Evolutionary conservation across 495 filamentous ascomycete species (phyloP), one percentile per base, ranked within the genome.

Genomic region (Tuber umbilicatum): DNA sequence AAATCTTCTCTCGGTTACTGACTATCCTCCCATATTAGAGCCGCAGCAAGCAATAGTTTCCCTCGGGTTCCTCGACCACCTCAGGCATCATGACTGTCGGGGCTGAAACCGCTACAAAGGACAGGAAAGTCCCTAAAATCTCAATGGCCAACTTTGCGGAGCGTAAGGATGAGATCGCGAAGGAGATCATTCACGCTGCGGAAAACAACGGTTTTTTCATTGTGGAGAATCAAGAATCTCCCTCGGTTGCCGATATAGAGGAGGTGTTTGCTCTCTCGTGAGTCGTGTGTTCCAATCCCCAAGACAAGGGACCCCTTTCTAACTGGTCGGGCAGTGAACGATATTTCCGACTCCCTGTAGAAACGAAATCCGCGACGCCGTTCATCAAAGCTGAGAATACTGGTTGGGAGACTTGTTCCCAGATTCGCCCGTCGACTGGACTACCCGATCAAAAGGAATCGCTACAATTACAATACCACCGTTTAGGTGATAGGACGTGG

Each of bases 131-230:
- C 75, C 88, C 88, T 27, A 85, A 84, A 47, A 89, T 91, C 83
- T 89, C 88, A 2, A 83, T 91, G 19, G 83, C 81, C 50, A 83
- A 89, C 81, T 90, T 89, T 81, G 81, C 85, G 38, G 68, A 77
- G 31, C 86, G 89, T 27, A 86, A 88, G 77, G 85, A 86, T 67
- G 81, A 85, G 69, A 90, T 91, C 70, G 88, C 87, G 4, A 42
- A 75, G 2, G 80, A 89, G 68, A 83, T 91, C n/a, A 79, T 89
- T 68, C 40, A 83, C 45, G 89, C 89, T 3, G 88, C 89, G 21
- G 87, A 90, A 72, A 87, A 86, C n/a, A 85, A 86, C 74, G 89
- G 90, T 14, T 90, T 91, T 85, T 90, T 91, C 84, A 85, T 84
- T 27, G 73, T 91, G 1, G 81, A 86, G 43, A 83, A 90, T 80